These are phyloP conservation scores for Trypanosomatidae sp. DNA, from an alignment of 208 protist species.

Conservation along the genomic window DNA sequence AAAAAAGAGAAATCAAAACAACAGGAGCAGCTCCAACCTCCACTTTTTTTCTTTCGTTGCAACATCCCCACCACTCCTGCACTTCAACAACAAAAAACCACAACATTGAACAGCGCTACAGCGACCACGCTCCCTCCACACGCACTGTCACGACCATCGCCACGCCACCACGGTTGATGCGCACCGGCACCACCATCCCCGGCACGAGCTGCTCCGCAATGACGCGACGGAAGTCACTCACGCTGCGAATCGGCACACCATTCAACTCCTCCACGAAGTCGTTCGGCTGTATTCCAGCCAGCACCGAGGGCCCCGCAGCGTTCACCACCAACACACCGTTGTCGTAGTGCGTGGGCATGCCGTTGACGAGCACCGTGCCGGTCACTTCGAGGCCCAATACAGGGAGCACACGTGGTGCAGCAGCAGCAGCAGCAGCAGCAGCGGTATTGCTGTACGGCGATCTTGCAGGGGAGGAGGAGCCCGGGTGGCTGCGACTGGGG, in stretches of 20 bases:
- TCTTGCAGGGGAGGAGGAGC: neutral
- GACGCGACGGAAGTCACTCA: constrained; percentile 45
- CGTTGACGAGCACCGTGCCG: constrained; percentile 51
- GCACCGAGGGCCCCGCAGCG: constrained; percentile 50
- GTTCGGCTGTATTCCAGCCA: constrained; percentile 56
- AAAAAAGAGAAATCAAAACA: too few species aligned
- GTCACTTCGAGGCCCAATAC: constrained; percentile 67
- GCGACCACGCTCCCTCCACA: constrained; percentile 26
- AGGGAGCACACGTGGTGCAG: constrained; percentile 1
- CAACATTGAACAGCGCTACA: too few species aligned
- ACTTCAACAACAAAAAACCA: too few species aligned
- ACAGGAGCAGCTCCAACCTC: too few species aligned
- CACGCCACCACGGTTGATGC: constrained; percentile 45
- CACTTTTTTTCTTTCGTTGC: too few species aligned
- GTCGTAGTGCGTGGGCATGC: constrained; percentile 48
- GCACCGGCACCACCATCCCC: constrained; percentile 36
- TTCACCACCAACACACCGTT: constrained; percentile 68
- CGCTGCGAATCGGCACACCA: constrained; percentile 29
- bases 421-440: neutral
- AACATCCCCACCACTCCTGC: too few species aligned
- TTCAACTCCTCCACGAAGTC: constrained; percentile 61
- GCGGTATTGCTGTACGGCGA: neutral
- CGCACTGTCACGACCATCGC: constrained; percentile 36
- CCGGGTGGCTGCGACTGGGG: too few species aligned
- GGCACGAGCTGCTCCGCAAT: constrained; percentile 30